phyloP scores from a whole-genome alignment of 257 asterid genomes.

The Plantago elongata region DNA sequence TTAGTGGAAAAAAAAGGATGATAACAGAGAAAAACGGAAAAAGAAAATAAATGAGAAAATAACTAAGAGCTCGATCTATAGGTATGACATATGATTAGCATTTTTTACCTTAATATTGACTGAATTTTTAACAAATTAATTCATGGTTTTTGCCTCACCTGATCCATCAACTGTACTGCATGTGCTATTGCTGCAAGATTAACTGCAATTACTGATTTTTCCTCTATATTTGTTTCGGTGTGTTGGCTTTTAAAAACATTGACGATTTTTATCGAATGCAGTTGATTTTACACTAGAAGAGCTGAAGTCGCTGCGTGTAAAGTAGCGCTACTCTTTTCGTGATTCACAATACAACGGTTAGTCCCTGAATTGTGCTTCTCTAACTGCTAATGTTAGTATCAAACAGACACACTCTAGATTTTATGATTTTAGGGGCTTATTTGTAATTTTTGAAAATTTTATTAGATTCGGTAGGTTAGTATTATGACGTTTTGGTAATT shows the following conservation, averaged over 20 bases:
- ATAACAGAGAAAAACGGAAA: too few species aligned
- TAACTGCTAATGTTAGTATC: background rate
- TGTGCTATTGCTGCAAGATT: background rate
- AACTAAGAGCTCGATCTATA: conserved; percentile 47
- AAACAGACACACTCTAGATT: too few species aligned
- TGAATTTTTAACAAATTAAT: too few species aligned
- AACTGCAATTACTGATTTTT: too few species aligned
- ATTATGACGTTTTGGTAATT: too few species aligned
- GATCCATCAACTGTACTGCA: too few species aligned
- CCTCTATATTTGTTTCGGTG: background rate
- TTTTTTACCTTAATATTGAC: background rate
- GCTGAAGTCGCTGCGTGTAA: conserved; percentile 61
- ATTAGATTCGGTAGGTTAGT: too few species aligned
- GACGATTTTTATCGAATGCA: conserved; percentile 27
- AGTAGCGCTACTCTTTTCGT: conserved; percentile 74
- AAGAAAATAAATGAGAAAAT: too few species aligned
- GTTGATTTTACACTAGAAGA: conserved; percentile 89
- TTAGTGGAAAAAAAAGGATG: too few species aligned
- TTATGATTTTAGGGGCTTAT: too few species aligned
- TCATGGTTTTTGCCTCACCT: too few species aligned
- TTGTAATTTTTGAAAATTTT: too few species aligned
- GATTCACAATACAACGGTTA: conserved; percentile 85
- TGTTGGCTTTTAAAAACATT: conserved; percentile 6
- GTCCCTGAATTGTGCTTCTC: conserved; percentile 26
- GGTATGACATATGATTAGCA: conserved; percentile 34